phyloP scores from a whole-genome alignment of 345 rosid species.

The Boechera stricta region DNA sequence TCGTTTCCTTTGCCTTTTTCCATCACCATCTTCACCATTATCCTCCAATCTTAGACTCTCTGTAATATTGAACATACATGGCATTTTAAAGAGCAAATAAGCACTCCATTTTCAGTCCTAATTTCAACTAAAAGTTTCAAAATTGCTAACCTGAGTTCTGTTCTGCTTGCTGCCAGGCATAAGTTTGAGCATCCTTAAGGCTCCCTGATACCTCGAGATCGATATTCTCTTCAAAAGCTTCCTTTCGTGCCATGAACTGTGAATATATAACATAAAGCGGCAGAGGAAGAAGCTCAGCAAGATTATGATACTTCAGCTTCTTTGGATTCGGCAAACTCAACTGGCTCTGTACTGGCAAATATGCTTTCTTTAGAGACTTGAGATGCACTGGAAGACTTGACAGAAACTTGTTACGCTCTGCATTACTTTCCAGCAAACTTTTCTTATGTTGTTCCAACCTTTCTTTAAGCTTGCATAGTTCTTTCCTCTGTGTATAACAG shows the following conservation, averaged over 20 bases:
- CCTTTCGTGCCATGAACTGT: conserved; percentile 79
- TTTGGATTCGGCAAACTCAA: conserved; percentile 68
- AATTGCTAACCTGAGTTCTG: conserved; percentile 60
- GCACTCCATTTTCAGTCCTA: not conserved
- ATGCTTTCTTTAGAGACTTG: conserved; percentile 90
- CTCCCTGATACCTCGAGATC: conserved; percentile 81
- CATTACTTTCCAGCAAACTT: conserved; percentile 68
- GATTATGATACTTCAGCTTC: conserved; percentile 80
- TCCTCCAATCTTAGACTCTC: conserved; percentile 73
- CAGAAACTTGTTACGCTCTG: conserved; percentile 82
- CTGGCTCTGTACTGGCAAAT: conserved; percentile 87
- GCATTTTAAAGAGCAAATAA: conserved; percentile 32
- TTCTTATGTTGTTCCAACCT: conserved; percentile 72
- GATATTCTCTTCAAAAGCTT: conserved; percentile 80
- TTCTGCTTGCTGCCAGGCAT: conserved; percentile 75
- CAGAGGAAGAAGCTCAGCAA: conserved; percentile 92
- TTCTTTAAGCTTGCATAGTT: conserved; percentile 73
- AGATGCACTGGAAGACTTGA: conserved; percentile 85
- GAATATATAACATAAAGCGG: conserved; percentile 87
- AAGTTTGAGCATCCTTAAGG: conserved; percentile 74
- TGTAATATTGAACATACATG: conserved; percentile 56
- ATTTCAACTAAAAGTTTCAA: not conserved
- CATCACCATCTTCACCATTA: conserved; percentile 81
- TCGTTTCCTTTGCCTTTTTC: conserved; percentile 75
- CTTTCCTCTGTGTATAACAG: conserved; percentile 62